Evolutionary conservation across 208 protist genomes (phyloP).

Genomic region (Angomonas ambiguus): DNA sequence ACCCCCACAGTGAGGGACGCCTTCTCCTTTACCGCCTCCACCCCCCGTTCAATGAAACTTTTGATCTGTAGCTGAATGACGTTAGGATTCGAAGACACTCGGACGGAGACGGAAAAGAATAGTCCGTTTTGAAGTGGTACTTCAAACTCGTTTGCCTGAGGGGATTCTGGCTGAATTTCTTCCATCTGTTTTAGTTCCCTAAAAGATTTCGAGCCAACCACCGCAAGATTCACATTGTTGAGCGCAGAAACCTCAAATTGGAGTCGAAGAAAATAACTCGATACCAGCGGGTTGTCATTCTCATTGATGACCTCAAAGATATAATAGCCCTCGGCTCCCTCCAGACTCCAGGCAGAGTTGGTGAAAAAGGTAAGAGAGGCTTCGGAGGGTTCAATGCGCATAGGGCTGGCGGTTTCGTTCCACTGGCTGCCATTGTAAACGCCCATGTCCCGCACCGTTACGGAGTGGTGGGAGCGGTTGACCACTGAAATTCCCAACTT

Average conservation of each 20-base stretch:
- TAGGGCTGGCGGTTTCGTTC: conserved; percentile 32
- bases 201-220: conserved; percentile 27
- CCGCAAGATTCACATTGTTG: conserved; percentile 51
- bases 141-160: conserved; percentile 16
- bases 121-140: conserved; percentile 31
- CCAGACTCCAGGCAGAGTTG: conserved; percentile 55
- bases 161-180: conserved; percentile 18
- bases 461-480: conserved; percentile 40
- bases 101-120: conserved; percentile 35
- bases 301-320: conserved; percentile 59
- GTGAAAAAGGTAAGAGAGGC: conserved; percentile 68
- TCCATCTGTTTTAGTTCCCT: conserved; percentile 38
- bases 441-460: conserved; percentile 25
- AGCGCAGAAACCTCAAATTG: conserved; percentile 68
- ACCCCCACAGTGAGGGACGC: conserved; percentile 66
- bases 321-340: conserved; percentile 64
- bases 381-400: conserved; percentile 37
- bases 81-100: conserved; percentile 20
- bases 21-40: conserved; percentile 12
- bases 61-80: conserved; percentile 42
- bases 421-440: conserved; percentile 52
- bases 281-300: conserved; percentile 22
- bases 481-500: conserved; percentile 52
- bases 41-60: conserved; percentile 41
- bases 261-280: conserved; percentile 44